These are phyloP conservation scores for Pholiota microspora DNA, from an alignment of 768 basidiomycete genomes.

Conservation along the genomic window DNA sequence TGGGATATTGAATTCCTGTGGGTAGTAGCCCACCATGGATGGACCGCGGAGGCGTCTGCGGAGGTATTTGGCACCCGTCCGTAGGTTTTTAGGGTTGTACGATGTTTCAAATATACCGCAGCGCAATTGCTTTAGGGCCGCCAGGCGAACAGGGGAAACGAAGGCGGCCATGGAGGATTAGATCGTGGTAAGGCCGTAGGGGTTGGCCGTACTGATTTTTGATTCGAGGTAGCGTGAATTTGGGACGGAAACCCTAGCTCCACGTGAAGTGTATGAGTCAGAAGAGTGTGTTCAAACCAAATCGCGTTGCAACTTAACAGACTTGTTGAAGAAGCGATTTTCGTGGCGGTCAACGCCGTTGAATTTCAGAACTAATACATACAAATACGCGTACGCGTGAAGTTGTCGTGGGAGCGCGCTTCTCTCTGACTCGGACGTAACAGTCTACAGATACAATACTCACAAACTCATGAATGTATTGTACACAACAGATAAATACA, in stretches of 20 bases:
- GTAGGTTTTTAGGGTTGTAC: slow-evolving; percentile 78
- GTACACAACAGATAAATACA: too few species aligned
- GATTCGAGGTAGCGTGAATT: not conserved
- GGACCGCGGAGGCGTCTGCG: slow-evolving; percentile 80
- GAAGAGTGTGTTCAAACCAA: not conserved
- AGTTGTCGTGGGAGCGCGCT: too few species aligned
- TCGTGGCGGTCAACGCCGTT: not conserved
- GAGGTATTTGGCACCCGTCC: slow-evolving; percentile 93
- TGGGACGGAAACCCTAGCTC: not conserved
- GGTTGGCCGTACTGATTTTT: not conserved
- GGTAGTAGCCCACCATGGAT: slow-evolving; percentile 85
- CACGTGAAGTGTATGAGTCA: not conserved
- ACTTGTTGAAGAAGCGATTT: not conserved
- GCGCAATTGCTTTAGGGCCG: slow-evolving; percentile 60
- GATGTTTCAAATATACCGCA: slow-evolving; percentile 82
- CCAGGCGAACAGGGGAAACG: slow-evolving; percentile 50
- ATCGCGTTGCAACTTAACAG: not conserved
- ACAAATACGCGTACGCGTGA: too few species aligned
- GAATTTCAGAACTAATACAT: not conserved
- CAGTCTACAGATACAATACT: too few species aligned
- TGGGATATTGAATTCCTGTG: slow-evolving; percentile 53
- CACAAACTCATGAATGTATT: too few species aligned
- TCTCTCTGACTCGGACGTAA: too few species aligned
- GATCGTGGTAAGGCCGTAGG: not conserved
- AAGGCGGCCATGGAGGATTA: slow-evolving; percentile 20